These are phyloP conservation scores for Nemania sp. DNA, from an alignment of 2,329 filamentous ascomycete genomes.

Conservation along the genomic window DNA sequence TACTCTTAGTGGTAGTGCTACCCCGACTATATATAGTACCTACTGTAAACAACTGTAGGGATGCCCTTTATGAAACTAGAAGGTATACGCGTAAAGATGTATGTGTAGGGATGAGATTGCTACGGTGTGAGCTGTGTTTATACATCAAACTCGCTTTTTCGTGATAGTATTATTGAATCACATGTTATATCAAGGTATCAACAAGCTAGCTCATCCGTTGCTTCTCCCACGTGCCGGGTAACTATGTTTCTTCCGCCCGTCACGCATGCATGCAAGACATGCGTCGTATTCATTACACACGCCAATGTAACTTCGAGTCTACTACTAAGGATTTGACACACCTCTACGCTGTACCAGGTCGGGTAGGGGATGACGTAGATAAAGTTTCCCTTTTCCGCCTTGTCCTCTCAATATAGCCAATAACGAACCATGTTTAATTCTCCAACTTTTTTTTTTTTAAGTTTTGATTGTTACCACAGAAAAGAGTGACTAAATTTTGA, in stretches of 20 bases:
- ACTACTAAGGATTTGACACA: not conserved
- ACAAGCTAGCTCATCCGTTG: constrained; percentile 13
- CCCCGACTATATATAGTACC: too few species aligned
- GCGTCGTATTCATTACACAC: constrained; percentile 29
- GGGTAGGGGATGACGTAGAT: not conserved
- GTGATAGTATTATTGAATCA: too few species aligned
- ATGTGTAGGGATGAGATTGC: too few species aligned
- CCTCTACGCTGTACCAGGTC: too few species aligned
- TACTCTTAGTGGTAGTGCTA: too few species aligned
- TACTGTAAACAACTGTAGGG: too few species aligned
- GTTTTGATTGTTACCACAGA: not conserved
- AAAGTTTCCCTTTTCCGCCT: not conserved
- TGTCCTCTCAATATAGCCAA: too few species aligned
- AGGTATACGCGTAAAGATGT: too few species aligned
- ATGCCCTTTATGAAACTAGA: not conserved
- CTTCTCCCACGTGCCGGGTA: constrained; percentile 19
- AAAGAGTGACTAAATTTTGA: not conserved
- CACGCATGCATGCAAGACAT: constrained; percentile 34
- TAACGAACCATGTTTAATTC: not conserved
- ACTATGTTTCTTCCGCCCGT: constrained; percentile 13
- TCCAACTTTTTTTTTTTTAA: not conserved
- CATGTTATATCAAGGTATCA: too few species aligned
- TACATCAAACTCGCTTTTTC: too few species aligned
- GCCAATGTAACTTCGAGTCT: constrained; percentile 24
- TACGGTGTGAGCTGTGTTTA: too few species aligned